These are phyloP conservation scores for Gracilaria caudata DNA, from an alignment of 23 red algal genomes.

Conservation along the genomic window DNA sequence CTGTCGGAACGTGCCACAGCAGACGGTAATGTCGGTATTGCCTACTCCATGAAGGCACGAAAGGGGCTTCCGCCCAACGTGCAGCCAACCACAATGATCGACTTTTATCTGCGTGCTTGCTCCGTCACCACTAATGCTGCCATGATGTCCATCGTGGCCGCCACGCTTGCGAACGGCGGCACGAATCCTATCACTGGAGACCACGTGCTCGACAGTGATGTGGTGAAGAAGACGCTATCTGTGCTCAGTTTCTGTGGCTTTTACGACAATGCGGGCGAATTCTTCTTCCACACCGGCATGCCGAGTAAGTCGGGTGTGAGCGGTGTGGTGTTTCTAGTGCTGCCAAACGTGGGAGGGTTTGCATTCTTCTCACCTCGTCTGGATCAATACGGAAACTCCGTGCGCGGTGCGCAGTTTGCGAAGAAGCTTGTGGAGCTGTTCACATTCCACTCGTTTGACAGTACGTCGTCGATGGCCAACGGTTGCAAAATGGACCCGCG, in stretches of 20 bases:
- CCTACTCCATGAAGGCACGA: conserved; percentile 32
- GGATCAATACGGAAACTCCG: conserved; percentile 41
- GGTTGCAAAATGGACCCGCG: conserved; percentile 62
- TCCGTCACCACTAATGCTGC: conserved; percentile 47
- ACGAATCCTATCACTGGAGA: conserved; percentile 49
- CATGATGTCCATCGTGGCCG: conserved; percentile 44
- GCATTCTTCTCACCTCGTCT: conserved; percentile 46
- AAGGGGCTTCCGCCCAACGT: conserved; percentile 37
- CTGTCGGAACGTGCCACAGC: conserved; percentile 42
- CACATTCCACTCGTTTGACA: conserved; percentile 66
- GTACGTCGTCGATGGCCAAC: conserved; percentile 35
- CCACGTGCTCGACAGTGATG: conserved; percentile 28
- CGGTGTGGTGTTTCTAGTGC: conserved; percentile 46
- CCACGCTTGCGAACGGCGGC: conserved; percentile 61
- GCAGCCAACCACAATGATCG: conserved; percentile 19
- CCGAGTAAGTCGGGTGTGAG: conserved; percentile 56
- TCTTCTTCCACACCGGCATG: conserved; percentile 62
- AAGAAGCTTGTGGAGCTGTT: conserved; percentile 41
- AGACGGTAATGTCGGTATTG: conserved; percentile 32
- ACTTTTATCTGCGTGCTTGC: conserved; percentile 49
- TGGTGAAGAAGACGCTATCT: conserved; percentile 55
- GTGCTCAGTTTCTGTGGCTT: conserved; percentile 50
- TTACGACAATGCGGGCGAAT: conserved; percentile 58
- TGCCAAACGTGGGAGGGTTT: conserved; percentile 62
- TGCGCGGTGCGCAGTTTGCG: conserved; percentile 34